Base-by-base conservation (phyloP, 257 asterid species). In the Anisodus tanguticus region DNA sequence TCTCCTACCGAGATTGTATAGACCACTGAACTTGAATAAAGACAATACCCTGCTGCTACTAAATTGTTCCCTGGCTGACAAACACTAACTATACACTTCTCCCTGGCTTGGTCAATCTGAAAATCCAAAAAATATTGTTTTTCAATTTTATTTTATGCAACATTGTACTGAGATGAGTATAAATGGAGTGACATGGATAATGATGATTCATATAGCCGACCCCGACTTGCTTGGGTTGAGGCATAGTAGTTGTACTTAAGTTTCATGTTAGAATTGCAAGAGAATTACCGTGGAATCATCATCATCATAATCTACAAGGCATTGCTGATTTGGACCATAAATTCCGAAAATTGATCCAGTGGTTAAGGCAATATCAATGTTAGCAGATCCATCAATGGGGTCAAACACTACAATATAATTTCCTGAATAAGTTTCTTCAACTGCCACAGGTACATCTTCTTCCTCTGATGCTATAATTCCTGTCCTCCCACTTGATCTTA, bases 41-140 rank as follows among this genome's bases (percentile, higher is more conserved):
- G 91, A 91, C 99, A 96, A 84, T 96, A 96, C 7, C 98, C 99
- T 9, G 98, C 97, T 12, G 97, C 98, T 3, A 96, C 93, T 9
- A 96, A 92, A 90, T 94, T 96, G 86, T 71, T 90, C 9, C 98
- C 98, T 0, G 97, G 98, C 88, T 96, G 99, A 88, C 99, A 96
- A 3, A 94, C 98, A 78, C 88, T 94, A 80, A 96, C 97, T 0
- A 96, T 79, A 39, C 99, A 95, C 86, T 89, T 91, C 82, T 93
- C 92, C 51, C 79, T 76, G 55, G 19, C 85, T 22, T 54, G 85
- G 89, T 85, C 98, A 5, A 95, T 95, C 99, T 95, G 90, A 77
- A 77, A 53, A 77, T 77, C 47, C 64, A 7, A 53, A 13, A 49
- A 6, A 1, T 39, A 39, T 7, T 39, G 4, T 26, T 69, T 69